These are phyloP conservation scores for Ophiostoma quercus DNA, from an alignment of 2,329 filamentous ascomycete genomes.

Conservation along the genomic window DNA sequence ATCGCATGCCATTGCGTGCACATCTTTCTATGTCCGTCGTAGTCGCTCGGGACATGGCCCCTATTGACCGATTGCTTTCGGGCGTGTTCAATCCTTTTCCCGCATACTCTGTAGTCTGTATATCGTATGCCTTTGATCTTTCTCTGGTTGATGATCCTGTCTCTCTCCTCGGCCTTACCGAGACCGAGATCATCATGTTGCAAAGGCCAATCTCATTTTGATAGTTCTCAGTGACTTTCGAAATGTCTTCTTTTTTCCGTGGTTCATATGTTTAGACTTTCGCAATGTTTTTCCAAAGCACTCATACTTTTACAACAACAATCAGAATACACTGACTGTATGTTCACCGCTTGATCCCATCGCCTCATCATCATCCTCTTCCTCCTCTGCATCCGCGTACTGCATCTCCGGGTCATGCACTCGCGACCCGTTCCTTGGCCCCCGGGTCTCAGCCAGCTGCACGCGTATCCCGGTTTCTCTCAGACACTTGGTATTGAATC, in stretches of 20 bases:
- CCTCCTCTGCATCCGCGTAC: neutral
- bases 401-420: neutral
- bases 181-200: too few species aligned
- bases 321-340: neutral
- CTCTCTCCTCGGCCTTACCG: too few species aligned
- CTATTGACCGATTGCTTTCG: too few species aligned
- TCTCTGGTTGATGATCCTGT: too few species aligned
- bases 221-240: neutral
- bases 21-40: neutral
- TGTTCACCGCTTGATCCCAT: neutral
- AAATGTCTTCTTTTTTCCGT: too few species aligned
- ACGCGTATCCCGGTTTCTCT: conserved; percentile 1
- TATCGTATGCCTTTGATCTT: too few species aligned
- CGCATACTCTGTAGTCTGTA: too few species aligned
- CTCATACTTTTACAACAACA: too few species aligned
- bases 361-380: neutral
- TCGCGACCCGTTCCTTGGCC: conserved; percentile 1
- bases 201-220: neutral
- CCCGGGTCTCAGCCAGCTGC: neutral
- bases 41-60: neutral
- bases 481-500: neutral
- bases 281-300: too few species aligned
- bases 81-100: too few species aligned
- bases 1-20: too few species aligned
- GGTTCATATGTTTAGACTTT: too few species aligned